These are phyloP conservation scores for Cercospora brassicicola DNA, from an alignment of 2,329 filamentous ascomycete genomes.

Conservation along the genomic window DNA sequence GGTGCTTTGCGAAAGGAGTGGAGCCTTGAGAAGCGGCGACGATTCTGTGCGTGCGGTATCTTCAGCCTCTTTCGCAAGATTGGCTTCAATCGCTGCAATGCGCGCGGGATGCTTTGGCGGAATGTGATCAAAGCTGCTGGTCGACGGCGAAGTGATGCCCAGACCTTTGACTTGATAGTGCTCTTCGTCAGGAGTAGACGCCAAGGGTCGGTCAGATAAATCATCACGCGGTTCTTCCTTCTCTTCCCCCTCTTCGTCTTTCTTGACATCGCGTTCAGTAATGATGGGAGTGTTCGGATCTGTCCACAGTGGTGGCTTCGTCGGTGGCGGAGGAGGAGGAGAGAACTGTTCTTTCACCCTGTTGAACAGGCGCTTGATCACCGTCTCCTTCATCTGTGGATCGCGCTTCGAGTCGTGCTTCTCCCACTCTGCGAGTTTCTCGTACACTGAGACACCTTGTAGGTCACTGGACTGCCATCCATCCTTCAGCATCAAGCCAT, in stretches of 20 bases:
- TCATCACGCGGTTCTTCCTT: neutral
- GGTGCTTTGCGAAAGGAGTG: neutral
- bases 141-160: conserved; percentile 3
- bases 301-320: neutral
- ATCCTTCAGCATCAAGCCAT: conserved; percentile 11
- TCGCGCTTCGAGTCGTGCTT: conserved; percentile 5
- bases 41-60: neutral
- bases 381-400: conserved; percentile 12
- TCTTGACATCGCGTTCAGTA: neutral
- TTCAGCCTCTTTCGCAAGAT: neutral
- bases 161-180: conserved; percentile 12
- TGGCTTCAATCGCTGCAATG: neutral
- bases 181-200: conserved; percentile 10
- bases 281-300: neutral
- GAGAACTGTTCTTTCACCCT: conserved; percentile 4
- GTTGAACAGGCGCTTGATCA: conserved; percentile 11
- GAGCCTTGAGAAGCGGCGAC: neutral
- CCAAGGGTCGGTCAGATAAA: neutral
- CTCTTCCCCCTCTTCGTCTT: neutral
- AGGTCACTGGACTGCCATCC: conserved; percentile 4
- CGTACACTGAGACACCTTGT: conserved; percentile 9
- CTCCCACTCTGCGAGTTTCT: conserved; percentile 4
- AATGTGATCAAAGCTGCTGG: neutral
- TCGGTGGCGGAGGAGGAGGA: neutral
- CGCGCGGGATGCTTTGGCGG: neutral